Percentiles rank a stretch among this genome's conserved stretches.
Conservation (phyloP, 1,284 basidiomycete genomes). For the Ceratobasidium sp. region DNA sequence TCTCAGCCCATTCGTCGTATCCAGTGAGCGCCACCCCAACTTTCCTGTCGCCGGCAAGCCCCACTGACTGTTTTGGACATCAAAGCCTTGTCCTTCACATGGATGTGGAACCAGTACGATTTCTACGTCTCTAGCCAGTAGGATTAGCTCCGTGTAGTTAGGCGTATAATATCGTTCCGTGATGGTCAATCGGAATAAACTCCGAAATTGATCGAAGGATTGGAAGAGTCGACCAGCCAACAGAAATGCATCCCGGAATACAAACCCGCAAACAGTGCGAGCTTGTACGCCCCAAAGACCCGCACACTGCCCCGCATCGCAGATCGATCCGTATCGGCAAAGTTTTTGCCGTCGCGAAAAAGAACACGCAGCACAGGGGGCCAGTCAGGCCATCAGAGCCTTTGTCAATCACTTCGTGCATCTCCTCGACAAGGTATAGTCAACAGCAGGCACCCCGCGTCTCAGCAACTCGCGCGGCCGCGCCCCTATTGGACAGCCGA, state of each 20-base stretch:
- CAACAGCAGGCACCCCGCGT: no score
- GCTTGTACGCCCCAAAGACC: neutral
- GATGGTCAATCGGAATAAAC: conserved; percentile 3
- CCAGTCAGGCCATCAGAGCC: neutral
- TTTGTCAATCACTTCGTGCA: conserved; percentile 1
- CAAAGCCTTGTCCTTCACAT: conserved; percentile 76
- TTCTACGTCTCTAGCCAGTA: conserved; percentile 62
- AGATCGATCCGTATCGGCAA: neutral
- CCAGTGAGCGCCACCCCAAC: conserved; percentile 74
- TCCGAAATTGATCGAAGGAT: neutral
- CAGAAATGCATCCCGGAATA: neutral
- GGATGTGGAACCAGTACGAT: conserved; percentile 85
- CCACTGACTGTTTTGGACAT: conserved; percentile 19
- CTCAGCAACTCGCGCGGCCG: neutral
- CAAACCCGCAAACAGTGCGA: neutral
- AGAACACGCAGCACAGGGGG: neutral
- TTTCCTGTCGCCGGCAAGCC: conserved; percentile 10
- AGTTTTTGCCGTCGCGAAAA: neutral
- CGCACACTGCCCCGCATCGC: neutral
- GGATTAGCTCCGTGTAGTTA: neutral
- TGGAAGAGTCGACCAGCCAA: neutral
- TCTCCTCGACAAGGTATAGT: conserved; percentile 7
- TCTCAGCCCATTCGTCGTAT: conserved; percentile 85
- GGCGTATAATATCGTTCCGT: neutral
- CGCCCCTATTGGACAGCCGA: neutral